Percentiles rank a stretch among this genome's conserved stretches.
These are phyloP conservation scores for Leptodontidium sp. DNA, from an alignment of 2,329 filamentous ascomycete species.

Conservation along the genomic window DNA sequence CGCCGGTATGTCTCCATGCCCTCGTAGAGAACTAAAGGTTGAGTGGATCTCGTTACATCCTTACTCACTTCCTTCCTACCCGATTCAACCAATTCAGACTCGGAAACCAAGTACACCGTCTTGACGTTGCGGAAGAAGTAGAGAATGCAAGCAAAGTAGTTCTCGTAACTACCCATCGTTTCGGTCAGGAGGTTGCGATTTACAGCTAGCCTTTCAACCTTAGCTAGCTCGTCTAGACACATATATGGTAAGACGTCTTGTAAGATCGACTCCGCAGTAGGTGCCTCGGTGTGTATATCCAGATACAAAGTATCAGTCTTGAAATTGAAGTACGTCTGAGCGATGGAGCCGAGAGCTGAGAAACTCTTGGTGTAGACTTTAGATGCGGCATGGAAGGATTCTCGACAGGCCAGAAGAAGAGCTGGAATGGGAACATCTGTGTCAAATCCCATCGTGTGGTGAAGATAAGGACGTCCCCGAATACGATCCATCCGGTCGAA, in stretches of 20 bases:
- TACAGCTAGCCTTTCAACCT: conserved; percentile 14
- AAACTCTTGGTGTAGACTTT: conserved; percentile 17
- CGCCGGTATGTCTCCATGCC: not conserved
- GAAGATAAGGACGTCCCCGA: conserved; percentile 14
- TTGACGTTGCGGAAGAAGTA: conserved; percentile 19
- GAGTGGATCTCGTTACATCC: not conserved
- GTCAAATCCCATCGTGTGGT: conserved; percentile 15
- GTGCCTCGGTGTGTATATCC: not conserved
- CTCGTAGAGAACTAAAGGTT: conserved; percentile 5
- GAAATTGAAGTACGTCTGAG: conserved; percentile 18
- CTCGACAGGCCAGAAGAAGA: conserved; percentile 11
- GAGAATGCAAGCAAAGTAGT: conserved; percentile 18
- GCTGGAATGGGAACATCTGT: not conserved
- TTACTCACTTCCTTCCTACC: not conserved
- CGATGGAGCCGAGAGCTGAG: conserved; percentile 14
- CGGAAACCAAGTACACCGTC: conserved; percentile 6
- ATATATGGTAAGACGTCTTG: conserved; percentile 19
- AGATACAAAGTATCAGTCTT: conserved; percentile 16
- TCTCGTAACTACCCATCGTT: conserved; percentile 12
- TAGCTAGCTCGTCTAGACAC: conserved; percentile 21
- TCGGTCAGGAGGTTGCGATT: conserved; percentile 6
- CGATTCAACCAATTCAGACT: not conserved
- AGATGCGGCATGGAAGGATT: conserved; percentile 13
- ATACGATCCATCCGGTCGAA: conserved; percentile 16
- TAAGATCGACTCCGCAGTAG: conserved; percentile 4